Conservation (phyloP, 306 rosid genomes). For the Fagus crenata region DNA sequence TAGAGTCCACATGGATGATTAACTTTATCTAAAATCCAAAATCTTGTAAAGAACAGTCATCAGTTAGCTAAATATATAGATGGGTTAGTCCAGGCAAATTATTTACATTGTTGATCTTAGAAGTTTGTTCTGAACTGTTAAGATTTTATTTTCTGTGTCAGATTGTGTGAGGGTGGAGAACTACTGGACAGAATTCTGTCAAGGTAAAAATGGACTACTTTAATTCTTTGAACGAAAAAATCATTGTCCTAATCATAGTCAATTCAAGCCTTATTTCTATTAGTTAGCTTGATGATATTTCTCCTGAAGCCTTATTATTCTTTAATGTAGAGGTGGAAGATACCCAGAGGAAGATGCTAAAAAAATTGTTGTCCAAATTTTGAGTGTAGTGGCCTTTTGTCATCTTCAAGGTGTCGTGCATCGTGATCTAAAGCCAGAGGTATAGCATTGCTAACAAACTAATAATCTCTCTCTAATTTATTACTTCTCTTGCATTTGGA, state of each 20-base stretch:
- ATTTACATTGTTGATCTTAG: conserved; percentile 18
- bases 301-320: conserved; percentile 13
- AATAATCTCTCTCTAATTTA: not conserved
- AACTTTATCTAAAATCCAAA: not conserved
- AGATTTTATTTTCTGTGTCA: conserved; percentile 34
- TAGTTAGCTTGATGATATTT: conserved; percentile 31
- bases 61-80: not conserved
- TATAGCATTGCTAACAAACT: conserved; percentile 29
- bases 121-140: conserved; percentile 27
- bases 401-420: conserved; percentile 97
- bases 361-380: conserved; percentile 79
- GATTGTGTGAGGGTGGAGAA: conserved; percentile 98
- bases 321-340: conserved; percentile 84
- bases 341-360: conserved; percentile 89
- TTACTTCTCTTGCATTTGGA: conserved; percentile 1
- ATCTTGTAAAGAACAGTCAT: not conserved
- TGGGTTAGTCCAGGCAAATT: not conserved
- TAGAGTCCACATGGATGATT: not conserved
- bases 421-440: conserved; percentile 99
- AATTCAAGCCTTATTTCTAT: conserved; percentile 17
- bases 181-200: conserved; percentile 87
- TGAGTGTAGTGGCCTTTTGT: conserved; percentile 75
- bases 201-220: conserved; percentile 57
- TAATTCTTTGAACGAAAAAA: conserved; percentile 22
- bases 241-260: not conserved